phyloP scores from a whole-genome alignment of 352 stramenopile species.

The Halophytophthora batemanensis region DNA sequence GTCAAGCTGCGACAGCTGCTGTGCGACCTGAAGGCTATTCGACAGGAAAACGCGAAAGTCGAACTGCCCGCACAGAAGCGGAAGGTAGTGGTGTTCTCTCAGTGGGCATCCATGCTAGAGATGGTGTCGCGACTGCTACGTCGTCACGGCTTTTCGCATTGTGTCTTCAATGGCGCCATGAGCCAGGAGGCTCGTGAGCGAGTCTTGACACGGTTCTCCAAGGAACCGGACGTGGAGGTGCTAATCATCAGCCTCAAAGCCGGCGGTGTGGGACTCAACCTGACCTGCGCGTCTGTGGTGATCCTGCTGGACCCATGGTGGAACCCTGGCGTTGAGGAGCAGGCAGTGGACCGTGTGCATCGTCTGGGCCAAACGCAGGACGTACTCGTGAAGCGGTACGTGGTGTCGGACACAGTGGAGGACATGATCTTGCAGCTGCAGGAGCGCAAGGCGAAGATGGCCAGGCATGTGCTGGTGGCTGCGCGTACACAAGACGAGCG shows the following conservation, averaged over 20 bases:
- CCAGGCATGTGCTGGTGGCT: slow-evolving; percentile 75
- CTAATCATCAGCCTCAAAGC: slow-evolving; percentile 88
- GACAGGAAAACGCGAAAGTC: slow-evolving; percentile 38
- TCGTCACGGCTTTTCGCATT: slow-evolving; percentile 45
- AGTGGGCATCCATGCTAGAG: slow-evolving; percentile 89
- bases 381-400: slow-evolving; percentile 89
- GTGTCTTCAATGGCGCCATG: slow-evolving; percentile 76
- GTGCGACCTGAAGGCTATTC: slow-evolving; percentile 58
- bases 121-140: slow-evolving; percentile 64
- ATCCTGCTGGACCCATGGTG: slow-evolving; percentile 93
- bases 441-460: slow-evolving; percentile 86
- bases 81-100: slow-evolving; percentile 90
- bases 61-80: slow-evolving; percentile 29
- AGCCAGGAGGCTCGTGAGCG: slow-evolving; percentile 64
- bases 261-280: slow-evolving; percentile 89
- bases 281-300: slow-evolving; percentile 86
- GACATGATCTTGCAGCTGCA: slow-evolving; percentile 91
- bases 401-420: slow-evolving; percentile 88
- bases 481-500: slow-evolving; percentile 32
- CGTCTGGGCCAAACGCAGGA: slow-evolving; percentile 81
- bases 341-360: slow-evolving; percentile 93
- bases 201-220: slow-evolving; percentile 65
- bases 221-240: slow-evolving; percentile 52
- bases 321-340: slow-evolving; percentile 92
- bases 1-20: slow-evolving; percentile 69